Evolutionary conservation across 2,329 filamentous ascomycete genomes (phyloP), one percentile per base, ranked within the genome.

Genomic region (Phyllachora maydis): DNA sequence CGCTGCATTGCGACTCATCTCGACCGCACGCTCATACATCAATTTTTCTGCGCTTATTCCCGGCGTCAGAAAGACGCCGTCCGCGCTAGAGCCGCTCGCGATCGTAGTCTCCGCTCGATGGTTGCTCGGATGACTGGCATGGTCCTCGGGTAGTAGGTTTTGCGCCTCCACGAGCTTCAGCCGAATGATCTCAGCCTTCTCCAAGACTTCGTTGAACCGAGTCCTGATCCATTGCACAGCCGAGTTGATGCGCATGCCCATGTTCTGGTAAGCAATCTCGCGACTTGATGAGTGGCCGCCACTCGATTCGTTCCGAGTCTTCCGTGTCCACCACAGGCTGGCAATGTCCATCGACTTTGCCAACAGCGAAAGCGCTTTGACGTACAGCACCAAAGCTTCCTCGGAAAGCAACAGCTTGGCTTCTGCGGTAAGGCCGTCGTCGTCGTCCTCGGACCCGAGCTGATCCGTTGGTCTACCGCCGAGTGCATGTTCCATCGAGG

Each of bases 271-370:
- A n/a, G n/a, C n/a, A 22, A 41, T 44, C 14, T 54, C 51, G 23
- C 41, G 44, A 30, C 39, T 43, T 36, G 46, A 45, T 34, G 38
- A 43, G 32, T 48, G 45, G 25, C 39, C 47, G 6, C 42, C 48
- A 46, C 32, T 50, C 27, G 41, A 47, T 24, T 81, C 75, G 16
- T 59, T 59, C n/a, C 70, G 65, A 34, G 66, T 74, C 46, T 74
- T 83, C 34, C 70, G 70, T 21, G 62, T 62, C 85, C 85, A 98
- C 83, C 85, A 98, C 21, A 70, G 59, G 27, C 78, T 81, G 14
- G 88, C 83, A 41, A 92, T 78, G 42, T 95, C 83, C 74, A 95
- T 95, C 11, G 82, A 82, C 43, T 88, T 88, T 19, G 82, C 82
- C 11, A 98, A 60, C 25, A 95, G 64, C 4, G 79, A 74, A 16